These are phyloP conservation scores for Penicillium sp. DNA, from an alignment of 2,329 filamentous ascomycete genomes.

Conservation along the genomic window DNA sequence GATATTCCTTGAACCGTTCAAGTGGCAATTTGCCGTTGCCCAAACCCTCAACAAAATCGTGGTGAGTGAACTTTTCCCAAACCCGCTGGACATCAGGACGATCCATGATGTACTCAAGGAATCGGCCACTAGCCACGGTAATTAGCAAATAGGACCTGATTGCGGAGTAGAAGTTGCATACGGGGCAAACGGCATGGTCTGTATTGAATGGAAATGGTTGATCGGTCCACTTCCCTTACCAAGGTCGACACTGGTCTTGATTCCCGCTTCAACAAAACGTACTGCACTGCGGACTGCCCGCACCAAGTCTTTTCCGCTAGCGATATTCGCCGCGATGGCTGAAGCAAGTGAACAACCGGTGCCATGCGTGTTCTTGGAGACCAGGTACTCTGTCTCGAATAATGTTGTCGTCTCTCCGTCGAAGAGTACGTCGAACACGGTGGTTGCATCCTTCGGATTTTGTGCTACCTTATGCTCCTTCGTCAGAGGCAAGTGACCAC, in stretches of 20 bases:
- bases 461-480: constrained; percentile 56
- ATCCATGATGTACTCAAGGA: constrained; percentile 75
- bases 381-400: constrained; percentile 65
- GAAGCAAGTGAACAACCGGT: constrained; percentile 91
- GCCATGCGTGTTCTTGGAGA: constrained; percentile 79
- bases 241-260: constrained; percentile 51
- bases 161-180: constrained; percentile 29
- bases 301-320: constrained; percentile 44
- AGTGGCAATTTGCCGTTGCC: constrained; percentile 68
- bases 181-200: constrained; percentile 55
- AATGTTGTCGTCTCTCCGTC: constrained; percentile 50
- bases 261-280: constrained; percentile 57
- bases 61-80: constrained; percentile 72
- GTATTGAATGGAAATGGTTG: constrained; percentile 61
- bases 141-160: constrained; percentile 3
- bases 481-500: constrained; percentile 77
- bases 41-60: constrained; percentile 73
- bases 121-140: constrained; percentile 55
- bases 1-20: constrained; percentile 77
- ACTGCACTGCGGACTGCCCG: constrained; percentile 52
- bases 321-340: constrained; percentile 59
- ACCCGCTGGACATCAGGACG: constrained; percentile 65
- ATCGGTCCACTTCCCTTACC: constrained; percentile 59
- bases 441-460: constrained; percentile 52
- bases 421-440: constrained; percentile 72